Evolutionary conservation across 2,329 filamentous ascomycete species (phyloP).

Genomic region (Botryotinia calthae): DNA sequence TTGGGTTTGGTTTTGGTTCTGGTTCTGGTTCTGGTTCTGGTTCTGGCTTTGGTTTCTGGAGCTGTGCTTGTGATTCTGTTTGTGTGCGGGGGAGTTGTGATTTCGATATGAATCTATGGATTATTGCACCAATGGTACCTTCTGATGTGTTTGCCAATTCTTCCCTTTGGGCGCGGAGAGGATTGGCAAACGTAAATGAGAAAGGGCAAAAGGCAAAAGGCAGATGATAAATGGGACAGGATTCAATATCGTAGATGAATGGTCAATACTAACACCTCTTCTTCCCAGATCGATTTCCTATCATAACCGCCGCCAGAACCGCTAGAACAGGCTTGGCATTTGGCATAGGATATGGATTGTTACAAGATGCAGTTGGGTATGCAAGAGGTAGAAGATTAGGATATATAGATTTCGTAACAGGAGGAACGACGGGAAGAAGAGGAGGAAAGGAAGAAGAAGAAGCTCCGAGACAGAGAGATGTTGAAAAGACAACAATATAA

Average conservation of each 20-base stretch:
- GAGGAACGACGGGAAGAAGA: conserved; percentile 43
- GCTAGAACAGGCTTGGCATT: conserved; percentile 77
- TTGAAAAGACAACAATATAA: neutral
- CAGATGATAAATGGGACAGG: neutral
- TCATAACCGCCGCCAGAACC: conserved; percentile 72
- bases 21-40: neutral
- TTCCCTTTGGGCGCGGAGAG: neutral
- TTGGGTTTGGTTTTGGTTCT: neutral
- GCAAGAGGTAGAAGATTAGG: conserved; percentile 68
- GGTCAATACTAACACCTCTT: neutral
- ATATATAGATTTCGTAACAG: conserved; percentile 68
- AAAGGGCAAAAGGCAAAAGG: neutral
- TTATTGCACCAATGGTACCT: neutral
- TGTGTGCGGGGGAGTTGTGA: neutral
- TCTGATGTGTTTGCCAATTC: neutral
- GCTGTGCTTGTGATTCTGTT: neutral
- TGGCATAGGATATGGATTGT: conserved; percentile 74
- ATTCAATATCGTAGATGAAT: neutral
- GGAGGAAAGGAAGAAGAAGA: neutral
- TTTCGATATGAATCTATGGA: neutral
- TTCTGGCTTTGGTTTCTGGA: neutral
- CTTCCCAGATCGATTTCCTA: conserved; percentile 69
- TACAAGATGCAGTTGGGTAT: conserved; percentile 72
- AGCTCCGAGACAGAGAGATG: neutral
- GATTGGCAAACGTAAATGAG: conserved; percentile 9